Percentiles rank a stretch among this genome's conserved stretches.
Conservation (phyloP, 805 yeast genomes). For the Barnettozyma salicaria region DNA sequence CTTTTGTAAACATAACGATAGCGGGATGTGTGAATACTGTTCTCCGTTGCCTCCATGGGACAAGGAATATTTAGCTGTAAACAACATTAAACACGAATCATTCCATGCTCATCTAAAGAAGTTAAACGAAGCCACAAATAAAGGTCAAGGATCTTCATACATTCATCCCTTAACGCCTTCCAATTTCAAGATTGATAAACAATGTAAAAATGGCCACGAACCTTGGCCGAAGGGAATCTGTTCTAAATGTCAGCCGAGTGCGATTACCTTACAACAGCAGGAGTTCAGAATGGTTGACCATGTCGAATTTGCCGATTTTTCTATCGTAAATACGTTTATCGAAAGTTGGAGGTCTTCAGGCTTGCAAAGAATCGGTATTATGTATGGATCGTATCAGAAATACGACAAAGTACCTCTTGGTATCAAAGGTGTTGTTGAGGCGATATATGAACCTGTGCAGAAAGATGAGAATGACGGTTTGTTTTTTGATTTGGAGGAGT, state of each 20-base stretch:
- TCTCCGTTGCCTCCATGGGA: slow-evolving; percentile 97
- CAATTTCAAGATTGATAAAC: slow-evolving; percentile 52
- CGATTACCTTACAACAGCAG: slow-evolving; percentile 88
- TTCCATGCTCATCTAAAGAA: slow-evolving; percentile 79
- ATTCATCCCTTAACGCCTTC: slow-evolving; percentile 77
- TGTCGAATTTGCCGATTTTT: slow-evolving; percentile 78
- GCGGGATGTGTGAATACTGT: slow-evolving; percentile 98
- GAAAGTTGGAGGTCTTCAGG: slow-evolving; percentile 91
- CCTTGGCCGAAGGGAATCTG: slow-evolving; percentile 96
- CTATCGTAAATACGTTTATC: slow-evolving; percentile 73
- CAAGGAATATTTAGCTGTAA: slow-evolving; percentile 60
- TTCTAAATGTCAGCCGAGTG: slow-evolving; percentile 94
- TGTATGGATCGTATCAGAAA: slow-evolving; percentile 74
- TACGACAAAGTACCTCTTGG: slow-evolving; percentile 89
- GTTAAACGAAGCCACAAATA: slow-evolving; percentile 57
- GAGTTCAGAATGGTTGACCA: slow-evolving; percentile 95
- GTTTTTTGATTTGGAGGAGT: slow-evolving; percentile 49
- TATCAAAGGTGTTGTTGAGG: slow-evolving; percentile 87
- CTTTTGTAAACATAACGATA: slow-evolving; percentile 81
- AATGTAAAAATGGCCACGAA: slow-evolving; percentile 75
- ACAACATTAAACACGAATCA: slow-evolving; percentile 81
- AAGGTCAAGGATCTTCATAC: slow-evolving; percentile 54
- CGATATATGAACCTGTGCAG: slow-evolving; percentile 92
- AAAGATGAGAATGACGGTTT: slow-evolving; percentile 81
- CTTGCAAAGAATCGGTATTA: slow-evolving; percentile 75